phyloP scores from a whole-genome alignment of 2,329 filamentous ascomycete species.

The Venturiaceae sp. region DNA sequence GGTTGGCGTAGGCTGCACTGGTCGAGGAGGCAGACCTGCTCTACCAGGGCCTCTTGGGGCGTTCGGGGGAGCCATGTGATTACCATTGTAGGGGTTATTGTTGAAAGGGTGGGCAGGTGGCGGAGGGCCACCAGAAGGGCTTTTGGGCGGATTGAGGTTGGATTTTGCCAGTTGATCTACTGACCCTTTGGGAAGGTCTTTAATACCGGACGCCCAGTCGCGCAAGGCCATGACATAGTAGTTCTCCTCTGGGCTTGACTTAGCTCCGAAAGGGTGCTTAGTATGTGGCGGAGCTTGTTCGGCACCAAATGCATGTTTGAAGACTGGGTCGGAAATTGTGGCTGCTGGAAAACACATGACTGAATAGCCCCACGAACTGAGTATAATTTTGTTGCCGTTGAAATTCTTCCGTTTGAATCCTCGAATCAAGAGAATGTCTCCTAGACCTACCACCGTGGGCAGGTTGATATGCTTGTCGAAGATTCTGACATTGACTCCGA shows the following conservation, averaged over 20 bases:
- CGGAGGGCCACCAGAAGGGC: too few relatives aligned
- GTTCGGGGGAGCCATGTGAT: not conserved
- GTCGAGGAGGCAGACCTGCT: not conserved
- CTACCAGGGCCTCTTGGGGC: not conserved
- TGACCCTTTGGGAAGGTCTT: not conserved
- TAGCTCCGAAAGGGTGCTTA: conserved; percentile 3
- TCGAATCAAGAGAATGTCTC: conserved; percentile 58
- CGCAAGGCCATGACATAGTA: conserved; percentile 23
- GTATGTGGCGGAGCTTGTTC: conserved; percentile 11
- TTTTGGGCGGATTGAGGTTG: not conserved
- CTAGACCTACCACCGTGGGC: conserved; percentile 35
- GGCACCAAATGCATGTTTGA: conserved; percentile 17
- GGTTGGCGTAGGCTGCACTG: not conserved
- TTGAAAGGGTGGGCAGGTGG: too few relatives aligned
- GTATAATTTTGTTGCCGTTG: conserved; percentile 11
- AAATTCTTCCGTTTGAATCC: conserved; percentile 16
- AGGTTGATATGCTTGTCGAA: conserved; percentile 19
- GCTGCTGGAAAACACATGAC: conserved; percentile 15
- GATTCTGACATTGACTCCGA: conserved; percentile 16
- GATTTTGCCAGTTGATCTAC: not conserved
- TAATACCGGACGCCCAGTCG: not conserved
- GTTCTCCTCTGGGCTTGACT: conserved; percentile 19
- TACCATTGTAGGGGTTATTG: not conserved
- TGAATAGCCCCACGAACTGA: conserved; percentile 10
- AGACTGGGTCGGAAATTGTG: conserved; percentile 17